These are phyloP conservation scores for Hymenotorrendiella dingleyae DNA, from an alignment of 2,329 filamentous ascomycete species.

Conservation along the genomic window DNA sequence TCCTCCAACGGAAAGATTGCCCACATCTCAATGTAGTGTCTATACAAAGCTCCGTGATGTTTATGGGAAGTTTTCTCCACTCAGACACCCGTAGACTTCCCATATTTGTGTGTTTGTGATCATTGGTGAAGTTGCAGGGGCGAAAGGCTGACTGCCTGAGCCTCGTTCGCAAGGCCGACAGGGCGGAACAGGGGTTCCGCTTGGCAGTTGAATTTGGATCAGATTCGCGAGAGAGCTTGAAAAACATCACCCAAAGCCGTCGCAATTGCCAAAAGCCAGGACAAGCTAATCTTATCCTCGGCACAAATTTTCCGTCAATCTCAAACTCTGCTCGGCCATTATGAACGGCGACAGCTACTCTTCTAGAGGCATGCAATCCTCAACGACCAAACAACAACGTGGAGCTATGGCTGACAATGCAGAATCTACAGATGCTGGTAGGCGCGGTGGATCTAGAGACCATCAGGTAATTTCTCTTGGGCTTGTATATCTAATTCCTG, in stretches of 20 bases:
- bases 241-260: slow-evolving; percentile 14
- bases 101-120: slow-evolving; percentile 14
- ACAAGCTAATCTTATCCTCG: slow-evolving; percentile 4
- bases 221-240: slow-evolving; percentile 1
- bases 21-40: slow-evolving; percentile 92
- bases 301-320: neutral
- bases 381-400: slow-evolving; percentile 23
- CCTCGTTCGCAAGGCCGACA: neutral
- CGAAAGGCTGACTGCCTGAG: neutral
- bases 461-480: slow-evolving; percentile 40
- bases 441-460: slow-evolving; percentile 43
- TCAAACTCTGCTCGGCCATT: slow-evolving; percentile 25
- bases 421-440: slow-evolving; percentile 38
- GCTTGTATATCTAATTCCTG: slow-evolving; percentile 1
- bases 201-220: neutral
- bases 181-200: slow-evolving; percentile 1
- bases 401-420: slow-evolving; percentile 32
- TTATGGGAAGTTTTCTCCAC: slow-evolving; percentile 84
- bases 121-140: neutral
- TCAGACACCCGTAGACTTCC: slow-evolving; percentile 49
- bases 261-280: slow-evolving; percentile 1
- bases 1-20: slow-evolving; percentile 94
- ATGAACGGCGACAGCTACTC: slow-evolving; percentile 88
- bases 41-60: slow-evolving; percentile 80
- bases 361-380: slow-evolving; percentile 56